These are phyloP conservation scores for Solanum piurae DNA, from an alignment of 257 asterid species.

Conservation along the genomic window DNA sequence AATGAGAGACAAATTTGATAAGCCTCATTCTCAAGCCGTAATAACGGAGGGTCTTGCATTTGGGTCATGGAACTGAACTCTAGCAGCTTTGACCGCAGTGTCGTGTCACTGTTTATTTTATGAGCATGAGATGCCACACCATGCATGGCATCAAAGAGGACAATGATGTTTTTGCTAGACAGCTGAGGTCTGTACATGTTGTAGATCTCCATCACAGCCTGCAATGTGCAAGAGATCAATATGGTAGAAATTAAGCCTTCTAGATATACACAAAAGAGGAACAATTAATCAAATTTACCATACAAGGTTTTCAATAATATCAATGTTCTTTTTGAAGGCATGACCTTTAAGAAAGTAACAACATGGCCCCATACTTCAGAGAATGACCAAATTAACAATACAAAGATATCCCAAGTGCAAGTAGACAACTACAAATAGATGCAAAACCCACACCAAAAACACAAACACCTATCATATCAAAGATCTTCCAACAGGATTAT, in stretches of 20 bases:
- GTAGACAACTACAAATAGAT: not conserved
- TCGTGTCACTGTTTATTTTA: slow-evolving; percentile 50
- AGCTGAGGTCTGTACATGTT: slow-evolving; percentile 64
- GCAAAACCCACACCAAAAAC: not conserved
- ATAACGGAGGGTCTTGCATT: slow-evolving; percentile 99
- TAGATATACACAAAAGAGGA: not conserved
- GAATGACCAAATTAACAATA: not conserved
- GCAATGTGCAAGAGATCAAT: slow-evolving; percentile 10
- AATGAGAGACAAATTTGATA: slow-evolving; percentile 87
- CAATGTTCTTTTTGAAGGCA: not conserved
- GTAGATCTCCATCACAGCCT: slow-evolving; percentile 94
- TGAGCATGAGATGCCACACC: slow-evolving; percentile 77
- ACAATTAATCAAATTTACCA: not conserved
- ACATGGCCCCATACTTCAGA: not conserved
- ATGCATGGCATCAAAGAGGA: slow-evolving; percentile 75
- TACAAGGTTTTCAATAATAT: not conserved
- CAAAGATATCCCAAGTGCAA: not conserved
- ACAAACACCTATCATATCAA: not conserved
- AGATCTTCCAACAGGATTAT: not conserved
- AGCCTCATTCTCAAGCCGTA: slow-evolving; percentile 92
- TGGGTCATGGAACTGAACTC: slow-evolving; percentile 77
- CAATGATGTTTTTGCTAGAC: slow-evolving; percentile 45
- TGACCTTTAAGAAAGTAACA: not conserved
- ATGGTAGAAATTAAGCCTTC: not conserved
- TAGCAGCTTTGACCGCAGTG: slow-evolving; percentile 62